phyloP scores from a whole-genome alignment of 768 basidiomycete species.

The Punctularia strigosozonata region DNA sequence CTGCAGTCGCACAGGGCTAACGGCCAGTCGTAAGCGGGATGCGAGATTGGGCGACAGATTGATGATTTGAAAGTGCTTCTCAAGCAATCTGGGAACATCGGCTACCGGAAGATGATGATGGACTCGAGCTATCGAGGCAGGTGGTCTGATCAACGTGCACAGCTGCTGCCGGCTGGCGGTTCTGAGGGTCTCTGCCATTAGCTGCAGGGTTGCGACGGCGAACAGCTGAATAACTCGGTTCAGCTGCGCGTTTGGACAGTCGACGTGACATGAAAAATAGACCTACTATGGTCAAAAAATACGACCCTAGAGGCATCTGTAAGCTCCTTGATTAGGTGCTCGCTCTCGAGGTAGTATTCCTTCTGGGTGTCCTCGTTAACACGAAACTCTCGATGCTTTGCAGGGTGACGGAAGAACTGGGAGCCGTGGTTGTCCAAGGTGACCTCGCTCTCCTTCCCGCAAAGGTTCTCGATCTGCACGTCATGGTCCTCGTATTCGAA shows the following conservation, averaged over 20 bases:
- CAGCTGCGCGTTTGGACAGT: too few species aligned
- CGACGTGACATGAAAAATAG: neutral
- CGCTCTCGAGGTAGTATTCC: slow-evolving; percentile 53
- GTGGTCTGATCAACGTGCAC: slow-evolving; percentile 38
- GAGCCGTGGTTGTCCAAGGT: slow-evolving; percentile 42
- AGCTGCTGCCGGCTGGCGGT: slow-evolving; percentile 28
- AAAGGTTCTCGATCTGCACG: slow-evolving; percentile 37
- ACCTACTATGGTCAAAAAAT: slow-evolving; percentile 56
- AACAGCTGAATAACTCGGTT: slow-evolving; percentile 24
- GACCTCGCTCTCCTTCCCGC: slow-evolving; percentile 33
- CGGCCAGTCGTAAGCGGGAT: slow-evolving; percentile 35
- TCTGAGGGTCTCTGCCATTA: slow-evolving; percentile 22
- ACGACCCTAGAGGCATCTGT: slow-evolving; percentile 51
- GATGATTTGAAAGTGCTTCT: slow-evolving; percentile 38
- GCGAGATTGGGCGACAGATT: slow-evolving; percentile 39
- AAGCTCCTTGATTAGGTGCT: slow-evolving; percentile 42
- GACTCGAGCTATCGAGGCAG: slow-evolving; percentile 28
- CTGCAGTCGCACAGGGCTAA: slow-evolving; percentile 37
- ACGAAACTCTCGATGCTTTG: slow-evolving; percentile 34
- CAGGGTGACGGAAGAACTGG: slow-evolving; percentile 26
- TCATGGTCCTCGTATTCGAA: slow-evolving; percentile 17
- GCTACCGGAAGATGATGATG: slow-evolving; percentile 27
- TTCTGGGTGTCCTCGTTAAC: slow-evolving; percentile 38
- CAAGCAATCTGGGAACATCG: slow-evolving; percentile 26
- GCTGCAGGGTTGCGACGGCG: slow-evolving; percentile 28